Evolutionary conservation across 768 basidiomycete species (phyloP).

Genomic region (Tubosaeta brunneosetosa): DNA sequence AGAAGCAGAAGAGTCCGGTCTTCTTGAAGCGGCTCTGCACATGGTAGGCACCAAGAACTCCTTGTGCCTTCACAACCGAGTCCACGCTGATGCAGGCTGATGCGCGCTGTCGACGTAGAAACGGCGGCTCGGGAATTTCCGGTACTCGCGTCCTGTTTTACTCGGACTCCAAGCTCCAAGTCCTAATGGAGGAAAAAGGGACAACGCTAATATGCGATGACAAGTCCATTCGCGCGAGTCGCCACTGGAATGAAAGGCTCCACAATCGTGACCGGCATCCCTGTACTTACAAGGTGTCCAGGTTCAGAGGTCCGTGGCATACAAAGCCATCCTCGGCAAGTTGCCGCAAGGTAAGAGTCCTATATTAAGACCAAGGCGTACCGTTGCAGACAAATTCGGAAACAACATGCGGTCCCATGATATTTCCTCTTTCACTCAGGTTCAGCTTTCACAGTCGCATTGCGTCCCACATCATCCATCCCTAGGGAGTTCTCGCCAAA

Average conservation of each 20-base stretch:
- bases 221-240: not conserved
- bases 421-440: not conserved
- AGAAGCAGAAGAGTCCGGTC: not conserved
- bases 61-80: not conserved
- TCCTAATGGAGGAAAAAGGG: not conserved
- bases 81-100: no score
- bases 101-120: not conserved
- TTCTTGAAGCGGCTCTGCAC: not conserved
- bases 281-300: not conserved
- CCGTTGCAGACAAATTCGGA: not conserved
- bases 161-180: not conserved
- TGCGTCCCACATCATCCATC: not conserved
- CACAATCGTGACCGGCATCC: not conserved
- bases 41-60: not conserved
- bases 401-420: not conserved
- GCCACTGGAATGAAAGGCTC: not conserved
- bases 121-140: not conserved
- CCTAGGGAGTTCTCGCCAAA: constrained; percentile 10
- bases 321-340: not conserved
- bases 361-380: not conserved
- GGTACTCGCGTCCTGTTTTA: not conserved
- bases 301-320: not conserved
- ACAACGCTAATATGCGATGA: not conserved
- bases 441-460: constrained; percentile 7
- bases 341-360: not conserved